These are phyloP conservation scores for Mentha longifolia DNA, from an alignment of 257 asterid genomes.

Conservation along the genomic window DNA sequence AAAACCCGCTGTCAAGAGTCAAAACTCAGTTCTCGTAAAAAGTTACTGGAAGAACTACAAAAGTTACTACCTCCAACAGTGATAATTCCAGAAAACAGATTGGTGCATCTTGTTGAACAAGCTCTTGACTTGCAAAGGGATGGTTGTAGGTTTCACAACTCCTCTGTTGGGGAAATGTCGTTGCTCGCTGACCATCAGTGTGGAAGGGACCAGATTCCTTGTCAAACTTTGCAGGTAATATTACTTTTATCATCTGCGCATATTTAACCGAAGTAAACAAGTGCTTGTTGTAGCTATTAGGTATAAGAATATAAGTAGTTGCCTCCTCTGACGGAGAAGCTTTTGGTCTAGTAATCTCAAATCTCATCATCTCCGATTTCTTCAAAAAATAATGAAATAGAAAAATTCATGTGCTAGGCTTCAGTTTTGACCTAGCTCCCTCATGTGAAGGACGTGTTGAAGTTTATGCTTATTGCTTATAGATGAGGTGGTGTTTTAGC, in stretches of 20 bases:
- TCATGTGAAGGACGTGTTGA: background rate
- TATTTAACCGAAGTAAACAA: background rate
- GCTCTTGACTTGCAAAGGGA: conserved; percentile 76
- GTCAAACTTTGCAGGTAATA: conserved; percentile 70
- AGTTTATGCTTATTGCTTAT: background rate
- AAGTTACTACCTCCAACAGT: conserved; percentile 75
- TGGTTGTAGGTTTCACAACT: conserved; percentile 77
- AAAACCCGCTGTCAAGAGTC: conserved; percentile 40
- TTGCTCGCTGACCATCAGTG: conserved; percentile 76
- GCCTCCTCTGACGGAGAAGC: background rate
- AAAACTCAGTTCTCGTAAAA: conserved; percentile 51
- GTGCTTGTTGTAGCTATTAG: background rate
- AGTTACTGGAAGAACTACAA: conserved; percentile 66
- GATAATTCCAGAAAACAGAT: conserved; percentile 67
- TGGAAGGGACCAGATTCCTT: conserved; percentile 75
- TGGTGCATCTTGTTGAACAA: conserved; percentile 83
- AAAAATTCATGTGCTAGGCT: too few species aligned
- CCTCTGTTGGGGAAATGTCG: conserved; percentile 61
- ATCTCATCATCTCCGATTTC: background rate
- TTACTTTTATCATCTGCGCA: conserved; percentile 12
- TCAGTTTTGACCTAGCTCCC: background rate
- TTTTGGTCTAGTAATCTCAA: background rate
- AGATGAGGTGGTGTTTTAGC: background rate
- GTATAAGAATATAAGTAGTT: background rate
- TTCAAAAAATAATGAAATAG: background rate